Conservation (phyloP, 106 monocot genomes). For the Dendrobium huoshanense region DNA sequence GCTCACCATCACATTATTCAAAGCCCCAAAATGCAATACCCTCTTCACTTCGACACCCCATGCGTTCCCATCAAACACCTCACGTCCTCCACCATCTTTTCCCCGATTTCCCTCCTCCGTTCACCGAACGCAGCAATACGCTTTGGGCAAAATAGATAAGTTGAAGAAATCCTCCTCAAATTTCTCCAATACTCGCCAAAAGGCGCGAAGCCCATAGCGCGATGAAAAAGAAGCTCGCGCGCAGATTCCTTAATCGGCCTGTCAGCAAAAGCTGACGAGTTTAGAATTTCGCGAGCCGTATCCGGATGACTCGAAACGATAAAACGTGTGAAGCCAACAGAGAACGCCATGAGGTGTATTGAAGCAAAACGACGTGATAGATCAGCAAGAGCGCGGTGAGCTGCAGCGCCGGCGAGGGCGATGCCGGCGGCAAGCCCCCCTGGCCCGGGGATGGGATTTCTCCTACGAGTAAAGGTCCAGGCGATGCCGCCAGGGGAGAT, state of each 20-base stretch:
- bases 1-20: slow-evolving; percentile 23
- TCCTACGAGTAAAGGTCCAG: not conserved
- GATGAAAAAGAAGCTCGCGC: slow-evolving; percentile 34
- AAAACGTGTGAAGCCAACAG: slow-evolving; percentile 28
- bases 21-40: slow-evolving; percentile 25
- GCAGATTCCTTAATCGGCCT: slow-evolving; percentile 38
- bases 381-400: slow-evolving; percentile 17
- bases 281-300: slow-evolving; percentile 29
- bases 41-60: slow-evolving; percentile 22
- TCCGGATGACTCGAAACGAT: slow-evolving; percentile 26
- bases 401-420: slow-evolving; percentile 9
- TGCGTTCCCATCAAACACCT: slow-evolving; percentile 1
- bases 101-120: slow-evolving; percentile 11
- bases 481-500: slow-evolving; percentile 22
- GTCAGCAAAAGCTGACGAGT: slow-evolving; percentile 26
- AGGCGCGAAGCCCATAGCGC: slow-evolving; percentile 40
- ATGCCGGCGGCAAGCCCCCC: slow-evolving; percentile 3
- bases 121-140: slow-evolving; percentile 6
- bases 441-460: slow-evolving; percentile 14
- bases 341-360: slow-evolving; percentile 24
- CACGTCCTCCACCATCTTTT: slow-evolving; percentile 14
- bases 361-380: not conserved
- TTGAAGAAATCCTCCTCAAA: slow-evolving; percentile 22
- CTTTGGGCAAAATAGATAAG: slow-evolving; percentile 21
- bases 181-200: slow-evolving; percentile 35